A percentile compares a stretch with the other conserved stretches of the same genome.
phyloP scores from a whole-genome alignment of 2,329 filamentous ascomycete genomes.

The Akanthomyces uredinophilus region DNA sequence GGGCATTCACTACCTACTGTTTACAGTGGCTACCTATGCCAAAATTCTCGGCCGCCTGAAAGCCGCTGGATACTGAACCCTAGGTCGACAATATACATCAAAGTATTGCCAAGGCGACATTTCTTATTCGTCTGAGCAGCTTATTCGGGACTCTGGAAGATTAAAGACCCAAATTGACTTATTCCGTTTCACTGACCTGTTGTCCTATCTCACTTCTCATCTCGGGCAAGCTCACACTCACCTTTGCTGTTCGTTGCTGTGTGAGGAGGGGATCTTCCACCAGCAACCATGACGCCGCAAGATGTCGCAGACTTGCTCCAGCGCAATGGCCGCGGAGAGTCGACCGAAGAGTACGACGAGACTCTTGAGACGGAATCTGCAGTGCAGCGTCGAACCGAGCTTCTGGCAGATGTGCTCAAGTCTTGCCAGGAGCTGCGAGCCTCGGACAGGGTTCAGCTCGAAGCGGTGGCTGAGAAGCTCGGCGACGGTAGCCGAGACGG shows the following conservation, averaged over 20 bases:
- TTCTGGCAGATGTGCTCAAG: constrained; percentile 35
- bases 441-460: constrained; percentile 37
- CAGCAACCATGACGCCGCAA: constrained; percentile 28
- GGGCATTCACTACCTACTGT: background rate
- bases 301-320: constrained; percentile 35
- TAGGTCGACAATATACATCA: background rate
- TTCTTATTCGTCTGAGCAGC: background rate
- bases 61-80: background rate
- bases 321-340: constrained; percentile 26
- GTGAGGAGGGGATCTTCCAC: background rate
- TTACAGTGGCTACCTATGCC: background rate
- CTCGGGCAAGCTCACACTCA: background rate
- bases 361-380: constrained; percentile 21
- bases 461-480: constrained; percentile 44
- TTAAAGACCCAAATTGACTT: background rate
- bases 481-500: constrained; percentile 53
- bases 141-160: too few relatives aligned
- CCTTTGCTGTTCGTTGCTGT: background rate
- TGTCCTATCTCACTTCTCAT: background rate
- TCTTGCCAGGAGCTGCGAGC: constrained; percentile 37
- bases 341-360: constrained; percentile 25
- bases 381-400: constrained; percentile 22
- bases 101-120: background rate
- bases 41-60: background rate
- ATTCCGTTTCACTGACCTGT: background rate